These are phyloP conservation scores for Cicer bijugum DNA, from an alignment of 306 rosid species.

Conservation along the genomic window DNA sequence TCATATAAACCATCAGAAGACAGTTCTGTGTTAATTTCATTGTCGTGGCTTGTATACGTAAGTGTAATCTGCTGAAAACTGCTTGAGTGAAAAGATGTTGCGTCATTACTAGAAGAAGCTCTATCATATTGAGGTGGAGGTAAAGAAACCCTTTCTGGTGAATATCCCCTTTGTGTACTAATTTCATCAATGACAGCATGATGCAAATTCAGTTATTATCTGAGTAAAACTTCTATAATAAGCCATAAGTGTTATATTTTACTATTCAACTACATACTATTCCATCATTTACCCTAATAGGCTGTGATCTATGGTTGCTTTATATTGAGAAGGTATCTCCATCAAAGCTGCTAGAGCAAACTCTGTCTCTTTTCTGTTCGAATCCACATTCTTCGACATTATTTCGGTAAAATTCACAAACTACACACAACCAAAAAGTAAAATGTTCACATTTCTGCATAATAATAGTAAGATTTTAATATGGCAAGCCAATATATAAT, in stretches of 20 bases:
- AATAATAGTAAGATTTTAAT: conserved; percentile 11
- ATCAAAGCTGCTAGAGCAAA: conserved; percentile 84
- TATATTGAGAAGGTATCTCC: conserved; percentile 94
- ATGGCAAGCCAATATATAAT: conserved; percentile 13
- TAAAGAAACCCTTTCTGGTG: conserved; percentile 68
- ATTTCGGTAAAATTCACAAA: conserved; percentile 83
- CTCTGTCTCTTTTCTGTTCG: conserved; percentile 61
- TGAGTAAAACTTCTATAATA: not conserved
- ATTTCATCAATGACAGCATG: conserved; percentile 36
- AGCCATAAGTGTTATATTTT: not conserved
- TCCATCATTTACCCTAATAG: conserved; percentile 68
- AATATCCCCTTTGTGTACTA: conserved; percentile 56
- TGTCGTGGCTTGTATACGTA: conserved; percentile 25
- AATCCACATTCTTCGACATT: conserved; percentile 63
- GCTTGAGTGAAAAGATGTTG: conserved; percentile 43
- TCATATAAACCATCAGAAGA: conserved; percentile 57
- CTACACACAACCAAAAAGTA: conserved; percentile 48
- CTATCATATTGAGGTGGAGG: conserved; percentile 69
- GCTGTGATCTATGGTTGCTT: conserved; percentile 80
- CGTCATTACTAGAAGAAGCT: conserved; percentile 44
- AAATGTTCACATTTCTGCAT: conserved; percentile 42
- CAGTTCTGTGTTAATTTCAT: conserved; percentile 50
- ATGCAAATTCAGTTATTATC: conserved; percentile 37
- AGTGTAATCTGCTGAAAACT: conserved; percentile 56
- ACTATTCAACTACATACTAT: not conserved